Evolutionary conservation across 2,329 filamentous ascomycete genomes (phyloP), one percentile per base, ranked within the genome.

Genomic region (Zymoseptoria crescenta): DNA sequence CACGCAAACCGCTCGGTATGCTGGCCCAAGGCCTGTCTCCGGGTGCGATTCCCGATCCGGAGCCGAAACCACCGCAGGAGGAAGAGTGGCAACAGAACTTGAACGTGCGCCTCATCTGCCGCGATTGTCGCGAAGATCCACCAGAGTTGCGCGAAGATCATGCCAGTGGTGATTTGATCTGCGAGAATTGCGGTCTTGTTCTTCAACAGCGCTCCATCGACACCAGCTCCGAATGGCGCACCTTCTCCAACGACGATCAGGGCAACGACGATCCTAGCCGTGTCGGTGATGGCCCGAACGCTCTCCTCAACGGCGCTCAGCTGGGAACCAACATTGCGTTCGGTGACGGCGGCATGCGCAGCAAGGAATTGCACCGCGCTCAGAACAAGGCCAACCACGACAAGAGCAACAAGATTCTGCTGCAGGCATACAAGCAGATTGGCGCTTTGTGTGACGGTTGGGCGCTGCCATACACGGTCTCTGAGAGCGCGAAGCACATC

Each of bases 171-270:
- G 94, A 99, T 74, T 89, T 95, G 73, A 91, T 99, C 57, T 99
- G 94, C 73, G 88, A 83, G 59, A 91, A 88, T 62, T 99, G 94
- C 70, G 94, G 94, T 45, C 81, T 96, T 35, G 94, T 99, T 5
- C 83, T 99, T 29, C 88, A 89, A 61, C 89, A 93, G 70, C 88
- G 91, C 65, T 91, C 94, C 73, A 92, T 99, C 71, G 95, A 99
- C 73, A 95, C 90, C 62, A 88, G 95, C 63, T 96, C 91, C 53
- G 94, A 99, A 78, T 99, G 94, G 94, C 90, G 94, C 73, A 99
- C 94, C 0, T 99, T 99, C 77, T 91, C 92, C 72, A 97, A 97
- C 73, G 94, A 99, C 71, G 95, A 99, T 73, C 91, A 96, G 74
- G 91, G 90, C 70, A 92, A 89, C 70, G 95, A 97, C 68, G 94